Evolutionary conservation across 371 early-diverging fungal species (phyloP).

Genomic region (Mortierella sp.): DNA sequence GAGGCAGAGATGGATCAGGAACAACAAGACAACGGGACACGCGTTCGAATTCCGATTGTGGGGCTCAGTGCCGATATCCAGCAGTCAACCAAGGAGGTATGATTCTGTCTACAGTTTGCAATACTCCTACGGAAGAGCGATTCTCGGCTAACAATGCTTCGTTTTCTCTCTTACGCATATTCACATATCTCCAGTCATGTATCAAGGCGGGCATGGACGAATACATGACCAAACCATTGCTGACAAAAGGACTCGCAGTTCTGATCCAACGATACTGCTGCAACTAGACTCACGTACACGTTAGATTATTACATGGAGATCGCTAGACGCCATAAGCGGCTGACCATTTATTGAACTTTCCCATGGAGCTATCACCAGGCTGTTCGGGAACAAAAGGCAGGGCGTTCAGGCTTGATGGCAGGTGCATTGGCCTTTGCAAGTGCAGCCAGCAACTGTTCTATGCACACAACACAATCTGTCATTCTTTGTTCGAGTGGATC

Average conservation of each 20-base stretch:
- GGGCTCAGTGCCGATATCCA: slow-evolving; percentile 71
- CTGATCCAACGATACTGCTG: slow-evolving; percentile 50
- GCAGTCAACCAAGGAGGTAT: slow-evolving; percentile 57
- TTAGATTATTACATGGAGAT: too few relatives aligned
- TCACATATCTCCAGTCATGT: slow-evolving; percentile 39
- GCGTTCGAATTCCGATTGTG: slow-evolving; percentile 61
- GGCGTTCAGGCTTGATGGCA: slow-evolving; percentile 1
- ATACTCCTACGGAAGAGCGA: too few relatives aligned
- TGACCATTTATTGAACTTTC: too few relatives aligned
- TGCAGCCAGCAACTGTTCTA: slow-evolving; percentile 8
- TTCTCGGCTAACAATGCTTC: too few relatives aligned
- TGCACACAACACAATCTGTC: background rate
- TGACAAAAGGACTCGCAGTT: slow-evolving; percentile 47
- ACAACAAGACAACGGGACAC: slow-evolving; percentile 6
- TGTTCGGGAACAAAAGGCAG: too few relatives aligned
- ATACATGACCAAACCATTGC: slow-evolving; percentile 68
- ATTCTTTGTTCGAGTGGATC: too few relatives aligned
- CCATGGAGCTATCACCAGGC: too few relatives aligned
- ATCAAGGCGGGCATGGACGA: slow-evolving; percentile 70
- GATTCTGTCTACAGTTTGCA: background rate
- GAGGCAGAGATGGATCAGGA: slow-evolving; percentile 33
- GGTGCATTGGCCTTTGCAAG: slow-evolving; percentile 11
- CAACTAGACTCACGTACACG: too few relatives aligned
- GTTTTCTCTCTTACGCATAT: too few relatives aligned
- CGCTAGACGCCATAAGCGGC: too few relatives aligned